These are phyloP conservation scores for Phialophora verrucosa DNA, from an alignment of 2,329 filamentous ascomycete species.

Conservation along the genomic window DNA sequence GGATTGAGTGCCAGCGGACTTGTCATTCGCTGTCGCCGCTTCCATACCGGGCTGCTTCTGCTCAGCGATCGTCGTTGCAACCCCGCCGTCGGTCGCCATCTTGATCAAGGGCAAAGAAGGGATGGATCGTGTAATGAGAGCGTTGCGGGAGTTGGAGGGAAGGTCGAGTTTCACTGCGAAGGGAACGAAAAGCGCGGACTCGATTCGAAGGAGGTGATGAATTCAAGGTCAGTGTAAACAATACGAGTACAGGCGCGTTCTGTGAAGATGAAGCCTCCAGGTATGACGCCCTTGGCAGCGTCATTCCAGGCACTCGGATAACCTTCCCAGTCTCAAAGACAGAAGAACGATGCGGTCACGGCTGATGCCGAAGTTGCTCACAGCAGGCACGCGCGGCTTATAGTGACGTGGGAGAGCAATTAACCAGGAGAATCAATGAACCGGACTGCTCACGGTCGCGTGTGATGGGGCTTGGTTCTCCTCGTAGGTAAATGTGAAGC, in stretches of 20 bases:
- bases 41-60: conserved; percentile 20
- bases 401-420: no score
- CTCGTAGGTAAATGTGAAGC: background rate
- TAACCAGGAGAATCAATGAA: background rate
- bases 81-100: background rate
- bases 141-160: background rate
- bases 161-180: background rate
- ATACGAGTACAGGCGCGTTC: background rate
- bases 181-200: background rate
- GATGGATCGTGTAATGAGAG: background rate
- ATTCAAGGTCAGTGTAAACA: background rate
- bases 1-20: conserved; percentile 17
- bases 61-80: background rate
- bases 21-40: conserved; percentile 6
- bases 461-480: no score
- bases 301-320: background rate
- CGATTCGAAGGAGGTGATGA: background rate
- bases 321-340: background rate
- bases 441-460: no score
- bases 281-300: background rate
- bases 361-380: no score
- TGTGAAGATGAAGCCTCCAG: background rate
- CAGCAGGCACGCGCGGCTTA: no score
- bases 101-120: background rate
- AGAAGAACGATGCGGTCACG: no score